phyloP scores from a whole-genome alignment of 2,329 filamentous ascomycete genomes.

The Aspergillus aculeatus region DNA sequence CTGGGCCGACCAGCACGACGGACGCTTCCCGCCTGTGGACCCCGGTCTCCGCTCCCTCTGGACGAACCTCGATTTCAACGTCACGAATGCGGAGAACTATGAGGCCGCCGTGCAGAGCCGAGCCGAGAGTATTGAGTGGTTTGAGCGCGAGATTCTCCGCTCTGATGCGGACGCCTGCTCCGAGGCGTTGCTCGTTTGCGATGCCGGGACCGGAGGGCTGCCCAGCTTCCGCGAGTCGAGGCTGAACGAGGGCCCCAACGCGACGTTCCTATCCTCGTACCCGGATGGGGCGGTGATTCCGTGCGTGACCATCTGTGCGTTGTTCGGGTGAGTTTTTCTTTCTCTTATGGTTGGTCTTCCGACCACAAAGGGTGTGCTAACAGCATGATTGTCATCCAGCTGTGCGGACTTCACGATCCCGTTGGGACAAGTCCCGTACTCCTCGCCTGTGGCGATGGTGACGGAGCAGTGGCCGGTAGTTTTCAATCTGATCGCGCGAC shows the following conservation, averaged over 20 bases:
- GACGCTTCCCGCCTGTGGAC: slow-evolving; percentile 14
- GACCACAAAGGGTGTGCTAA: no score
- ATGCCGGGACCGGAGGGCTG: slow-evolving; percentile 23
- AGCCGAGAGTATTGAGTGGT: slow-evolving; percentile 19
- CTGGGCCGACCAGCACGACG: slow-evolving; percentile 6
- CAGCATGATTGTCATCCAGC: neutral
- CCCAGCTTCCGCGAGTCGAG: slow-evolving; percentile 15
- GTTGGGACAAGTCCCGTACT: slow-evolving; percentile 10
- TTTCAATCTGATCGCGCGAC: slow-evolving; percentile 10
- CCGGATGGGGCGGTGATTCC: slow-evolving; percentile 1
- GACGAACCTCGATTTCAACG: neutral
- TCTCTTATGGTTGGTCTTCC: neutral
- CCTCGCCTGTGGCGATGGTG: slow-evolving; percentile 4
- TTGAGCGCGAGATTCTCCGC: slow-evolving; percentile 26
- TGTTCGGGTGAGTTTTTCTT: slow-evolving; percentile 12
- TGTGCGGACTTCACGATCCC: slow-evolving; percentile 14
- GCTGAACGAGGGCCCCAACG: slow-evolving; percentile 14
- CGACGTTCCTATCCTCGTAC: slow-evolving; percentile 7
- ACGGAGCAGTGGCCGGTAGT: slow-evolving; percentile 12
- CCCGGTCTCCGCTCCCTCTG: slow-evolving; percentile 6
- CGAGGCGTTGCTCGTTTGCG: slow-evolving; percentile 28
- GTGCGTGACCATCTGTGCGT: slow-evolving; percentile 10
- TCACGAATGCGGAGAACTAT: slow-evolving; percentile 6
- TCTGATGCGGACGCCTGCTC: slow-evolving; percentile 25
- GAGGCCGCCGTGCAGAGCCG: neutral